Base-by-base conservation (phyloP, 2,329 filamentous ascomycete genomes). In the Fusarium napiforme region DNA sequence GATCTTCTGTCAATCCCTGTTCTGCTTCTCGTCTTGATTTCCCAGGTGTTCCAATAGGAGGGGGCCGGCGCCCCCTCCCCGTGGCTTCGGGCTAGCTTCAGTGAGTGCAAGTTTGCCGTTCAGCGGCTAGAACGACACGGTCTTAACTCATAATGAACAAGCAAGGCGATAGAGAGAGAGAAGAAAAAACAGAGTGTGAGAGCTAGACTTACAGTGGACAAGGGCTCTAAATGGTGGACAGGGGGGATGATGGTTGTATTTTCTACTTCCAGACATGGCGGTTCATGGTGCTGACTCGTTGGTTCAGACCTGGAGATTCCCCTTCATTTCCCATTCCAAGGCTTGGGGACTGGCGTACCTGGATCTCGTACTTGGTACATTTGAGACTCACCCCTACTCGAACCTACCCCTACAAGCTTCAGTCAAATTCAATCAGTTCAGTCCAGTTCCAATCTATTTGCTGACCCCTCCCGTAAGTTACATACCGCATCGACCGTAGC, bases 401-500 rank as follows among this genome's bases (percentile, higher is more conserved):
- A 36, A 42, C 34, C 9, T 62, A 37, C 59, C 39, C 55, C 55
- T 57, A 57, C 55, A 47, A 49, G 32, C 34, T 47, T 49, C 16
- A 47, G 28, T 37, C 60, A 75, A 73, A 40, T 55, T 55, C 50
- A 14, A 39, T 53, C 19, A 39, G 23, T 39, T 53, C 50, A 39
- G 50, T 23, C 30, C 46, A 37, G 49, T 21, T 67, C 63, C 64
- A 74, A 74, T 75, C 63, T 77, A 71, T 67, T 77, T 75, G 65
- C 74, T 77, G 63, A 75, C 74, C 75, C 74, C 75, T 72, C 69
- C 74, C 74, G 64, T 67, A 58, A 47, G 55, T 47, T 47, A 60
- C 50, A 57, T 52, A 60, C 53, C 56, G 56, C 46, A 47, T 45
- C 45, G 39, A 66, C 46, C 46, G 49, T 37, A 43, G 46, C 45